phyloP scores from a whole-genome alignment of 2,329 filamentous ascomycete genomes.

The Alternaria arbusti region DNA sequence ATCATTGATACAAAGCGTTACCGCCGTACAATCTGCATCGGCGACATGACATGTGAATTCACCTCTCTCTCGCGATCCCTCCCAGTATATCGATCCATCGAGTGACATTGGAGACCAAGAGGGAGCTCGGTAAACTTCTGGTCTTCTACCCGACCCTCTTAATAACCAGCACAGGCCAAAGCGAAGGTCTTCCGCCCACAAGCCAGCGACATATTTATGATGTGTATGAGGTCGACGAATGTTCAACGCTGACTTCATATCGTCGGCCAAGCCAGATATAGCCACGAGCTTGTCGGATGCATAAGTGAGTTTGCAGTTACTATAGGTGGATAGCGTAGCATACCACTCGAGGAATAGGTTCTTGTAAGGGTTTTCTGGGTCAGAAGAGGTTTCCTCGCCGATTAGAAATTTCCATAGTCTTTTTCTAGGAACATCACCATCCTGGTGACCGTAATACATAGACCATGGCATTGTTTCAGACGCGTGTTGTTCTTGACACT shows the following conservation, averaged over 20 bases:
- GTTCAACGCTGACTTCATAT: not conserved
- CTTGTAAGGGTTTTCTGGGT: no score
- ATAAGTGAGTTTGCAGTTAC: not conserved
- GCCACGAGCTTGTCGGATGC: not conserved
- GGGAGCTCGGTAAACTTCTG: not conserved
- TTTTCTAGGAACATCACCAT: not conserved
- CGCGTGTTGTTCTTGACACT: not conserved
- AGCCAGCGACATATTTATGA: not conserved
- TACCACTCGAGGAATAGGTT: not conserved
- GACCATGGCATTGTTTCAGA: not conserved
- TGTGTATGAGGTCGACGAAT: not conserved
- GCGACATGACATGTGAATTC: not conserved
- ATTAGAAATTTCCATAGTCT: not conserved
- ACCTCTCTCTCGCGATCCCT: no score
- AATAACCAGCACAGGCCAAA: not conserved
- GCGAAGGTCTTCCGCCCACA: not conserved
- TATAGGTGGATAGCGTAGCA: not conserved
- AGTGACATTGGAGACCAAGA: not conserved
- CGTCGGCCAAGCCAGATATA: not conserved
- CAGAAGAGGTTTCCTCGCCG: no score
- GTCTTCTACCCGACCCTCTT: not conserved
- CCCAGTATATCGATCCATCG: not conserved
- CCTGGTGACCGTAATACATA: no score
- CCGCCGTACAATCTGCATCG: not conserved
- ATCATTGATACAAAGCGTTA: not conserved